These are phyloP conservation scores for Suillus lakei DNA, from an alignment of 768 basidiomycete species.

Conservation along the genomic window DNA sequence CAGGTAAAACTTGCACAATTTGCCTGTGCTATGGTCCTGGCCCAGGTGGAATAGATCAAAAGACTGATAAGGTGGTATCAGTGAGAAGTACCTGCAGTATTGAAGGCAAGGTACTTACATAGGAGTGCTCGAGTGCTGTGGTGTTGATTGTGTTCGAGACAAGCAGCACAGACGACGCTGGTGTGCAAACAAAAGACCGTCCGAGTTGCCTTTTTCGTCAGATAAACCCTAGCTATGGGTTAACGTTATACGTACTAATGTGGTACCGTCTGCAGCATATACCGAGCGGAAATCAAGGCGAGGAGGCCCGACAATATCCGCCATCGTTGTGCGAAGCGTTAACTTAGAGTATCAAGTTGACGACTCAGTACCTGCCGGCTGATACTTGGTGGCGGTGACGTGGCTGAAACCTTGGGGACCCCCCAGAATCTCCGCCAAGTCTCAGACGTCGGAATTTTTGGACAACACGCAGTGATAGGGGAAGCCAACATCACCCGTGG, in stretches of 20 bases:
- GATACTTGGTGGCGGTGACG: neutral
- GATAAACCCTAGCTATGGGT: constrained; percentile 3
- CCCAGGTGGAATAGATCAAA: constrained; percentile 2
- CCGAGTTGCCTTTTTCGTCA: neutral
- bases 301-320: neutral
- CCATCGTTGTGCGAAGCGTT: neutral
- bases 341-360: neutral
- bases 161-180: neutral
- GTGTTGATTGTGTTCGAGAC: neutral
- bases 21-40: constrained; percentile 2
- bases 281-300: neutral
- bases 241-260: neutral
- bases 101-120: constrained; percentile 1
- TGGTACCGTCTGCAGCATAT: neutral
- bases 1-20: neutral
- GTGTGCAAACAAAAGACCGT: too few relatives aligned
- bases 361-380: neutral
- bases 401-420: neutral
- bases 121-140: neutral
- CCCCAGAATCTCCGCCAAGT: neutral
- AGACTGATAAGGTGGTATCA: neutral
- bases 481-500: too few relatives aligned
- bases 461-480: constrained; percentile 1
- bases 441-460: neutral
- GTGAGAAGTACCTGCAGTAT: neutral